Conservation (phyloP, 352 stramenopile genomes). For the Globisporangium abappressorium region DNA sequence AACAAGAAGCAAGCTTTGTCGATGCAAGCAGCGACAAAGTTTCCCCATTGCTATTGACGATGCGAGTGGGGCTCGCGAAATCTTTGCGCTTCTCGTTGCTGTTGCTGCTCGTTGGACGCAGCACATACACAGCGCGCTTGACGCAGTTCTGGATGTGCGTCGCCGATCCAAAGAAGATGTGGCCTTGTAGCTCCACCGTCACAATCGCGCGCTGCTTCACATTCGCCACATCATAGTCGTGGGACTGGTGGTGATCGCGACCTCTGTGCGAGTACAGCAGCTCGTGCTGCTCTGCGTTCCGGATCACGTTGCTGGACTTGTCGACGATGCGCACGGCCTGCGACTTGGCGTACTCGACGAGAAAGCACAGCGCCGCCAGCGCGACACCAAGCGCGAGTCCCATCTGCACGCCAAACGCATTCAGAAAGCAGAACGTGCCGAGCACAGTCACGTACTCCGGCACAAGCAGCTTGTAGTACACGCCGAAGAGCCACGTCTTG, state of each 20-base stretch:
- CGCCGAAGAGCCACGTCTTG: conserved; percentile 66
- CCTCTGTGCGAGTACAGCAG: conserved; percentile 31
- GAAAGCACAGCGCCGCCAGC: conserved; percentile 67
- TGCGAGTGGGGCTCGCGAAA: not conserved
- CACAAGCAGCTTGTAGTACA: conserved; percentile 56
- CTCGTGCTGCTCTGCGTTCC: conserved; percentile 58
- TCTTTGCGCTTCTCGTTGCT: not conserved
- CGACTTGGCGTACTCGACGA: conserved; percentile 76
- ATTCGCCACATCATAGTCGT: conserved; percentile 2
- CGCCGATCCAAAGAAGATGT: conserved; percentile 78
- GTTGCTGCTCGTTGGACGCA: not conserved
- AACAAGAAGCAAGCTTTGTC: not conserved
- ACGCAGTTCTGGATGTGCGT: conserved; percentile 68
- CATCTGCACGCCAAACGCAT: conserved; percentile 89
- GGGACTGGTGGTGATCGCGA: conserved; percentile 10
- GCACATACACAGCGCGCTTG: conserved; percentile 60
- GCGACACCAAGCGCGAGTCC: conserved; percentile 55
- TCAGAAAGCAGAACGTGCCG: conserved; percentile 89
- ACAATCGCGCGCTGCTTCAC: conserved; percentile 54
- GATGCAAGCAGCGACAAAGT: conserved; percentile 27
- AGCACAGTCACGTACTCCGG: conserved; percentile 91
- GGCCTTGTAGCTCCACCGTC: conserved; percentile 62
- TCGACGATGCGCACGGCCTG: conserved; percentile 55
- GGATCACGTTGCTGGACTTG: conserved; percentile 65
- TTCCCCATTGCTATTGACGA: conserved; percentile 14